Percentiles rank a stretch among this genome's conserved stretches.
Conservation (phyloP, 176 grass and related monocot species). For the Calamus simplicifolius region DNA sequence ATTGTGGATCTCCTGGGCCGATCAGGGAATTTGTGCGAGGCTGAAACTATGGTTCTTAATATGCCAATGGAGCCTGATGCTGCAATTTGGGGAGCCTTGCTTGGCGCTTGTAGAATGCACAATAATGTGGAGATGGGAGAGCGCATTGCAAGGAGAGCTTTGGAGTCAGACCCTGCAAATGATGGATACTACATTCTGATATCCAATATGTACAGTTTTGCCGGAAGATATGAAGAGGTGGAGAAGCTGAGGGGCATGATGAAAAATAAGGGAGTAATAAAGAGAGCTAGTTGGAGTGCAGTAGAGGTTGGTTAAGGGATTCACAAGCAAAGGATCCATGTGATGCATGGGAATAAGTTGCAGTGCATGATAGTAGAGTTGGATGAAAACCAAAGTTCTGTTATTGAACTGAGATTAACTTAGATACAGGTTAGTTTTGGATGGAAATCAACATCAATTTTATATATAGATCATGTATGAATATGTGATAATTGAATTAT, state of each 20-base stretch:
- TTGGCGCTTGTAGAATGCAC: constrained; percentile 71
- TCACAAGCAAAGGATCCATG: too few relatives aligned
- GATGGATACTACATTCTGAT: constrained; percentile 60
- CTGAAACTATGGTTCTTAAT: constrained; percentile 46
- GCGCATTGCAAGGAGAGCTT: constrained; percentile 44
- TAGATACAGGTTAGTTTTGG: too few relatives aligned
- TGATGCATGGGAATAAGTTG: too few relatives aligned
- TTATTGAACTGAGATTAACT: too few relatives aligned
- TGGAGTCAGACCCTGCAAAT: constrained; percentile 48
- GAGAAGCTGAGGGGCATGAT: constrained; percentile 44
- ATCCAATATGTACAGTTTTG: constrained; percentile 54
- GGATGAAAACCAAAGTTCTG: too few relatives aligned
- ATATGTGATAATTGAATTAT: too few relatives aligned
- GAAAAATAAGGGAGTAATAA: constrained; percentile 45
- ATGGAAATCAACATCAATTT: too few relatives aligned
- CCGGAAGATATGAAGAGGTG: constrained; percentile 51
- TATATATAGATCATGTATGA: too few relatives aligned
- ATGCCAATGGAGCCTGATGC: constrained; percentile 70
- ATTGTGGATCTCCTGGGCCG: constrained; percentile 67
- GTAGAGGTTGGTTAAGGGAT: constrained; percentile 11
- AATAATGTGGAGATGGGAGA: constrained; percentile 48
- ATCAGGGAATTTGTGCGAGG: constrained; percentile 47
- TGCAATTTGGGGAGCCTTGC: constrained; percentile 59
- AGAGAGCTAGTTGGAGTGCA: constrained; percentile 47
- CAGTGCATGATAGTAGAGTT: too few relatives aligned